These are phyloP conservation scores for Leucocoprinus leucothites DNA, from an alignment of 768 basidiomycete genomes.

Conservation along the genomic window DNA sequence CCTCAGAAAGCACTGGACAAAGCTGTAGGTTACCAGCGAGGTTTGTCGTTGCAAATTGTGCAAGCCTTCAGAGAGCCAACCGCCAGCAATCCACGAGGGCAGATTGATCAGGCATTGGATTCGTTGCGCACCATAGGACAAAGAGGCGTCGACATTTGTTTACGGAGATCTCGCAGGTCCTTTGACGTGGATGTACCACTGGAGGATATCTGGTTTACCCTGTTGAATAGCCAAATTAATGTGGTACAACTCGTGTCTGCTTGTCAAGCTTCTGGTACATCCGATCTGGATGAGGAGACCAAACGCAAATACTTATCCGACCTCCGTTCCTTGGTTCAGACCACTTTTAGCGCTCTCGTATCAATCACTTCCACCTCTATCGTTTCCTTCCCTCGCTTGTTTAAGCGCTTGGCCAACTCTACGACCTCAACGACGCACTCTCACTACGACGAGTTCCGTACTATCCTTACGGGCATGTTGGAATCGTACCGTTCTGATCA, in stretches of 20 bases:
- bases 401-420: conserved; percentile 87
- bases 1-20: conserved; percentile 65
- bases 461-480: conserved; percentile 91
- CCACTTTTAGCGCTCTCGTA: conserved; percentile 80
- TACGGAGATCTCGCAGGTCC: conserved; percentile 53
- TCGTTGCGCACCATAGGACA: conserved; percentile 57
- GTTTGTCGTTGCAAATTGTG: conserved; percentile 33
- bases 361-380: conserved; percentile 76
- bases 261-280: conserved; percentile 19
- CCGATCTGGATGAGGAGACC: conserved; percentile 6
- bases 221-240: conserved; percentile 79
- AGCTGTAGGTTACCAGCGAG: conserved; percentile 52
- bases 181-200: conserved; percentile 40
- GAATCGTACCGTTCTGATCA: conserved; percentile 92
- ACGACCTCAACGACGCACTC: conserved; percentile 56
- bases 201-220: conserved; percentile 89
- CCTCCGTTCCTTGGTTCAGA: conserved; percentile 76
- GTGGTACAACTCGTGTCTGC: conserved; percentile 70
- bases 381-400: conserved; percentile 88
- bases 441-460: conserved; percentile 87
- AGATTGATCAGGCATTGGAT: conserved; percentile 36
- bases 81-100: conserved; percentile 22
- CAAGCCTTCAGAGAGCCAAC: conserved; percentile 35
- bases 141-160: conserved; percentile 66
- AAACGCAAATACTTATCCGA: conserved; percentile 32